These are phyloP conservation scores for Avena insularis DNA, from an alignment of 176 grass and related monocot genomes.

Conservation along the genomic window DNA sequence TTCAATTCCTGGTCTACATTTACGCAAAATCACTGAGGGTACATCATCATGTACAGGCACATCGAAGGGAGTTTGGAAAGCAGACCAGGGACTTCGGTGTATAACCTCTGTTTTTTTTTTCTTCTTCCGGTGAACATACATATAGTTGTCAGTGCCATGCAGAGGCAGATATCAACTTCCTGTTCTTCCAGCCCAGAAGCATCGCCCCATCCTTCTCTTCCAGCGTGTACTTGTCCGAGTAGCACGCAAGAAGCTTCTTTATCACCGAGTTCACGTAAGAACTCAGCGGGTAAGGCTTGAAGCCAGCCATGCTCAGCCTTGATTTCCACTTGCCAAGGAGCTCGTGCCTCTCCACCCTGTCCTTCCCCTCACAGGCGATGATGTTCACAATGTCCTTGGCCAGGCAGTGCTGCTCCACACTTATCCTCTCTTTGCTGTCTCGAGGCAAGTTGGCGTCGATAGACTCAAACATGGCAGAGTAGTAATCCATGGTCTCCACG, in stretches of 20 bases:
- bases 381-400: slow-evolving; percentile 98
- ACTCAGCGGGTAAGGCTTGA: slow-evolving; percentile 84
- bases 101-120: slow-evolving; percentile 34
- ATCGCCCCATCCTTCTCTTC: slow-evolving; percentile 84
- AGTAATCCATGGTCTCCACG: slow-evolving; percentile 86
- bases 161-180: slow-evolving; percentile 95
- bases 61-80: slow-evolving; percentile 23
- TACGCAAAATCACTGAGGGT: slow-evolving; percentile 27
- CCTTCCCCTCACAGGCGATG: slow-evolving; percentile 90
- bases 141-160: slow-evolving; percentile 75
- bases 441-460: slow-evolving; percentile 73
- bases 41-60: slow-evolving; percentile 59
- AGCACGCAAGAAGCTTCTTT: slow-evolving; percentile 76
- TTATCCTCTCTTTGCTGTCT: slow-evolving; percentile 84
- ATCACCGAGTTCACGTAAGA: slow-evolving; percentile 93
- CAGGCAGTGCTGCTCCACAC: slow-evolving; percentile 93
- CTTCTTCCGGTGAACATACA: slow-evolving; percentile 25
- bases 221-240: slow-evolving; percentile 88
- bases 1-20: slow-evolving; percentile 45
- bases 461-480: slow-evolving; percentile 92
- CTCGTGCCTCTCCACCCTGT: slow-evolving; percentile 88
- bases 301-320: slow-evolving; percentile 93
- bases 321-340: slow-evolving; percentile 96
- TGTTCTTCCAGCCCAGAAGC: slow-evolving; percentile 91
- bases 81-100: slow-evolving; percentile 47